phyloP scores from a whole-genome alignment of 192 early-diverging fungal genomes.

The Coemansia sp. region DNA sequence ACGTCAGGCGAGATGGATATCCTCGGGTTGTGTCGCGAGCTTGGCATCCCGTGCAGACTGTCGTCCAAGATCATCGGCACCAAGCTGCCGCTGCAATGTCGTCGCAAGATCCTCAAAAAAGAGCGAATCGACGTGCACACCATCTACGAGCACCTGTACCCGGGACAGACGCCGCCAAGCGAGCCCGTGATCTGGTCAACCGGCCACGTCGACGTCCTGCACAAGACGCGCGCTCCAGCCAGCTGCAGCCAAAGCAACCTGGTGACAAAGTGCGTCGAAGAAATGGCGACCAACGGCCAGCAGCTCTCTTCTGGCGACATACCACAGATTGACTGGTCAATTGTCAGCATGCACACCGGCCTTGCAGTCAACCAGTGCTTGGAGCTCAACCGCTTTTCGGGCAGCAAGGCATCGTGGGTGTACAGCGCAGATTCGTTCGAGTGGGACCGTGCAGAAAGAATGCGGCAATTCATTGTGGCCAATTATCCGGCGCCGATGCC shows the following conservation, averaged over 20 bases:
- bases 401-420: slow-evolving; percentile 20
- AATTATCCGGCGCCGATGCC: slow-evolving; percentile 27
- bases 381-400: slow-evolving; percentile 22
- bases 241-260: slow-evolving; percentile 9
- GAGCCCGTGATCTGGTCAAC: slow-evolving; percentile 17
- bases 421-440: slow-evolving; percentile 16
- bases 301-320: background rate
- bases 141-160: background rate
- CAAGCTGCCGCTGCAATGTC: slow-evolving; percentile 46
- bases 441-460: slow-evolving; percentile 18
- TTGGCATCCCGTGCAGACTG: slow-evolving; percentile 30
- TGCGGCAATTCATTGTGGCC: slow-evolving; percentile 18
- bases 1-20: slow-evolving; percentile 29
- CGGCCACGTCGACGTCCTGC: slow-evolving; percentile 13
- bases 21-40: slow-evolving; percentile 22
- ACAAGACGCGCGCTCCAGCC: background rate
- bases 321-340: slow-evolving; percentile 18
- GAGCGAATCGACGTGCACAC: background rate
- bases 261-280: slow-evolving; percentile 10
- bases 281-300: background rate
- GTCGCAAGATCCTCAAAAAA: slow-evolving; percentile 36
- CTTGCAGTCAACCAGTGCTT: slow-evolving; percentile 16
- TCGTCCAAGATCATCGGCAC: slow-evolving; percentile 44
- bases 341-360: slow-evolving; percentile 14
- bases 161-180: background rate